Percentiles rank a stretch among this genome's conserved stretches.
These are phyloP conservation scores for Populus hybrid DNA, from an alignment of 441 rosid species.

Conservation along the genomic window DNA sequence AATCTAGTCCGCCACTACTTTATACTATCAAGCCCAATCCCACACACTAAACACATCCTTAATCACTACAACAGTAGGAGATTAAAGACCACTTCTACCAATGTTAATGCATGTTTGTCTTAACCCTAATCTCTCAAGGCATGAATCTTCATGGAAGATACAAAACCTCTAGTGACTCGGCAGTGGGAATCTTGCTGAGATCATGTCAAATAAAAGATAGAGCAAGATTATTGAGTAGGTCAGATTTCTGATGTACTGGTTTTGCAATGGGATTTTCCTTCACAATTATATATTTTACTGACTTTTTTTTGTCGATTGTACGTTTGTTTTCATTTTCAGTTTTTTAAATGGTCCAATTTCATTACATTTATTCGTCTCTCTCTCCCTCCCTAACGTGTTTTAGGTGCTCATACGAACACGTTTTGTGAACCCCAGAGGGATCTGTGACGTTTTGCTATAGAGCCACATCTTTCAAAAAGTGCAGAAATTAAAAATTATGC, in stretches of 20 bases:
- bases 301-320: neutral
- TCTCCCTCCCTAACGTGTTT: neutral
- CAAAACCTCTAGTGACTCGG: neutral
- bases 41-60: too few species aligned
- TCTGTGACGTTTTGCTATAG: constrained; percentile 11
- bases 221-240: constrained; percentile 37
- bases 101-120: neutral
- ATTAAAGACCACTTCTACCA: neutral
- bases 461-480: neutral
- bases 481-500: neutral
- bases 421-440: constrained; percentile 30
- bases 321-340: neutral
- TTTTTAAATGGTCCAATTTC: neutral
- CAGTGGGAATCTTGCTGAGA: constrained; percentile 27
- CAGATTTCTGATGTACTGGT: neutral
- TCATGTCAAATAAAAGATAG: constrained; percentile 17
- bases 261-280: neutral
- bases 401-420: constrained; percentile 28
- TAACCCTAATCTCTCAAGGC: neutral
- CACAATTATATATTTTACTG: too few species aligned
- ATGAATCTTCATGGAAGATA: constrained; percentile 36
- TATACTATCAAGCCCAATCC: too few species aligned
- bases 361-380: neutral
- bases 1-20: too few species aligned
- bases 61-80: neutral